Percentiles rank a stretch among this genome's conserved stretches.
Evolutionary conservation across 352 stramenopile species (phyloP).

Genomic region (Phytophthora cryptogea): DNA sequence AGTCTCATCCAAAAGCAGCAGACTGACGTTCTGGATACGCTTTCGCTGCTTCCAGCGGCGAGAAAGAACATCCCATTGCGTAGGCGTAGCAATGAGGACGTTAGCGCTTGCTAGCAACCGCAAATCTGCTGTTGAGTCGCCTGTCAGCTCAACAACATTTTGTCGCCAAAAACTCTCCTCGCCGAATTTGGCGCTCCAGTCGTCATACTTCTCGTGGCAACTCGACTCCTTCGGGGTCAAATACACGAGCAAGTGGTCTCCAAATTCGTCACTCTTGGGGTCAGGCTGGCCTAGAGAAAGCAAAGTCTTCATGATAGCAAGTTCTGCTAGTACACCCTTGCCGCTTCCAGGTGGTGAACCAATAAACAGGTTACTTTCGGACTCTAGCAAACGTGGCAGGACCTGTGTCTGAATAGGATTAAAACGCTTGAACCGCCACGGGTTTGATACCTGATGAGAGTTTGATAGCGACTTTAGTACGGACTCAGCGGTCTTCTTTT

Average conservation of each 20-base stretch:
- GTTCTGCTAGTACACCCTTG: slow-evolving; percentile 94
- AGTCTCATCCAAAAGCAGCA: slow-evolving; percentile 97
- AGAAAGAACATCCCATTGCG: slow-evolving; percentile 97
- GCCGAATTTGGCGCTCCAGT: slow-evolving; percentile 89
- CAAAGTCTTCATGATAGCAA: slow-evolving; percentile 96
- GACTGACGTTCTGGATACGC: slow-evolving; percentile 92
- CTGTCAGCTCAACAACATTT: slow-evolving; percentile 92
- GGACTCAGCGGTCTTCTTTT: slow-evolving; percentile 61
- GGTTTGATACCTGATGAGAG: slow-evolving; percentile 39
- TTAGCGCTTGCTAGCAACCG: slow-evolving; percentile 90
- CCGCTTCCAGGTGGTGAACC: slow-evolving; percentile 95
- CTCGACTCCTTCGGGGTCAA: slow-evolving; percentile 90
- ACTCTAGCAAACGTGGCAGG: slow-evolving; percentile 96
- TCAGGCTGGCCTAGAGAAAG: slow-evolving; percentile 59
- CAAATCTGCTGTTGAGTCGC: slow-evolving; percentile 94
- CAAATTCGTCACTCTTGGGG: slow-evolving; percentile 59
- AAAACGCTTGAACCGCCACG: slow-evolving; percentile 92
- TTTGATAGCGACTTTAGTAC: slow-evolving; percentile 55
- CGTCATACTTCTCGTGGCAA: slow-evolving; percentile 67
- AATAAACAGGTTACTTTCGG: slow-evolving; percentile 94
- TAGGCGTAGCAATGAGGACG: slow-evolving; percentile 94
- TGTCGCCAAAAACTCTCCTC: slow-evolving; percentile 79
- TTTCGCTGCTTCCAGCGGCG: slow-evolving; percentile 97
- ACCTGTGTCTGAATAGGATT: slow-evolving; percentile 99
- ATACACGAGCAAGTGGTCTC: slow-evolving; percentile 92